phyloP scores from a whole-genome alignment of 148 eudicot genomes.

The Diospyros kaki region DNA sequence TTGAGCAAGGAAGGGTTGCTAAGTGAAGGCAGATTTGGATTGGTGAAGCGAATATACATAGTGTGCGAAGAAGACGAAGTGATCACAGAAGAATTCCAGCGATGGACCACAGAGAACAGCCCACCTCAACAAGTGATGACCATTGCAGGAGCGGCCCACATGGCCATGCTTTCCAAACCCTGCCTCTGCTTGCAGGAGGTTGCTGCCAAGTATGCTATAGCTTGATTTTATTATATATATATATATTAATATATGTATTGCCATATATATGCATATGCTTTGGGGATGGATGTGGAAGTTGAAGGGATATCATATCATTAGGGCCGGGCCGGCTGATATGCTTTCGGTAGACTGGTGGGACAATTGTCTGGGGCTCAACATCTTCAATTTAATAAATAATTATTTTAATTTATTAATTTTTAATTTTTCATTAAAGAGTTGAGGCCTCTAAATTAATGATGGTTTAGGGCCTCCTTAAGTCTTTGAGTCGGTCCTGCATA shows the following conservation, averaged over 20 bases:
- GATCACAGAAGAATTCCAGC: conserved; percentile 13
- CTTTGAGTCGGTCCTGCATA: too few relatives aligned
- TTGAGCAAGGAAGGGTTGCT: conserved; percentile 2
- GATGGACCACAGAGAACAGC: conserved; percentile 21
- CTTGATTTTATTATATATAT: background rate
- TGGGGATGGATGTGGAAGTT: background rate
- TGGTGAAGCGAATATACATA: conserved; percentile 22
- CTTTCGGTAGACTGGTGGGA: too few relatives aligned
- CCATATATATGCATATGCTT: conserved; percentile 5
- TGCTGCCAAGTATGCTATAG: background rate
- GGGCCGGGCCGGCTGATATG: too few relatives aligned
- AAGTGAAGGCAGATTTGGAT: conserved; percentile 19
- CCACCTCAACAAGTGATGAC: conserved; percentile 16
- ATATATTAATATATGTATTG: background rate
- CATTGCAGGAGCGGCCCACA: conserved; percentile 26
- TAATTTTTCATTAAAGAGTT: too few relatives aligned
- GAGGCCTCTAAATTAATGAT: too few relatives aligned
- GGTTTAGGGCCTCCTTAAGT: too few relatives aligned
- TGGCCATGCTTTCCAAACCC: conserved; percentile 32
- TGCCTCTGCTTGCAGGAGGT: conserved; percentile 15
- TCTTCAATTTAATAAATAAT: too few relatives aligned
- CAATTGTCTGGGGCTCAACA: too few relatives aligned
- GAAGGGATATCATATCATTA: too few relatives aligned
- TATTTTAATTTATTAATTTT: too few relatives aligned
- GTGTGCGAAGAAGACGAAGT: conserved; percentile 28